Percentiles rank a stretch among this genome's conserved stretches.
Evolutionary conservation across 2,329 filamentous ascomycete genomes (phyloP).

Genomic region (Chaetomium sp.): DNA sequence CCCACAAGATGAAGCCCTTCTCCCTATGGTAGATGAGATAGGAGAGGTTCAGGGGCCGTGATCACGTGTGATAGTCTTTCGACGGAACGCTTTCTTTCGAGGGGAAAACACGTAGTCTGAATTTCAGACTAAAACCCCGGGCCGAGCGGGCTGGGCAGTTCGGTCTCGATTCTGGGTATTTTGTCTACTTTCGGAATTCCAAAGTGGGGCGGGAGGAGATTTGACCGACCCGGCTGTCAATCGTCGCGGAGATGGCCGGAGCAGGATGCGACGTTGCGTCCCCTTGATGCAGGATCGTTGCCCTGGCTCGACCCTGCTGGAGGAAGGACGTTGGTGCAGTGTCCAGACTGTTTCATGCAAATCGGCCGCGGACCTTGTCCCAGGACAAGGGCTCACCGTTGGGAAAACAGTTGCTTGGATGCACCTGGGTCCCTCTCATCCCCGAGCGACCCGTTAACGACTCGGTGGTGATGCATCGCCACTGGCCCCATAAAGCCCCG

Average conservation of each 20-base stretch:
- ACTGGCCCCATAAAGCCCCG: background rate
- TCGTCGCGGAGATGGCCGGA: slow-evolving; percentile 9
- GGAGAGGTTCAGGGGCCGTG: background rate
- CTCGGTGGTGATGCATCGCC: background rate
- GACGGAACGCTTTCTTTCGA: background rate
- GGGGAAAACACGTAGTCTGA: background rate
- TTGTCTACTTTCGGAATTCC: background rate
- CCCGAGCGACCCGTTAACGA: background rate
- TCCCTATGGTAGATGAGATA: background rate
- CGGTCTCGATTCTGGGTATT: slow-evolving; percentile 1
- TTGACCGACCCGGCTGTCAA: background rate
- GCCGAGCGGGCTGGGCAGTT: background rate
- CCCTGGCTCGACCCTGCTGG: background rate
- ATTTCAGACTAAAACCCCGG: background rate
- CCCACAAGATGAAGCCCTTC: slow-evolving; percentile 40
- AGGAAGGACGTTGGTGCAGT: background rate
- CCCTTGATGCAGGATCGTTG: slow-evolving; percentile 2
- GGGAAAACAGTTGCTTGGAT: background rate
- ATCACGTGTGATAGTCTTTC: background rate
- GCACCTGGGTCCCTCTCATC: background rate
- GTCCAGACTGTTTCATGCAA: slow-evolving; percentile 4
- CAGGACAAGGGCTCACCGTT: background rate
- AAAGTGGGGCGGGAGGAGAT: background rate
- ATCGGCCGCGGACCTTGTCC: background rate
- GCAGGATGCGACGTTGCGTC: slow-evolving; percentile 8